Conservation (phyloP, 768 basidiomycete species). For the Amanita thiersii region DNA sequence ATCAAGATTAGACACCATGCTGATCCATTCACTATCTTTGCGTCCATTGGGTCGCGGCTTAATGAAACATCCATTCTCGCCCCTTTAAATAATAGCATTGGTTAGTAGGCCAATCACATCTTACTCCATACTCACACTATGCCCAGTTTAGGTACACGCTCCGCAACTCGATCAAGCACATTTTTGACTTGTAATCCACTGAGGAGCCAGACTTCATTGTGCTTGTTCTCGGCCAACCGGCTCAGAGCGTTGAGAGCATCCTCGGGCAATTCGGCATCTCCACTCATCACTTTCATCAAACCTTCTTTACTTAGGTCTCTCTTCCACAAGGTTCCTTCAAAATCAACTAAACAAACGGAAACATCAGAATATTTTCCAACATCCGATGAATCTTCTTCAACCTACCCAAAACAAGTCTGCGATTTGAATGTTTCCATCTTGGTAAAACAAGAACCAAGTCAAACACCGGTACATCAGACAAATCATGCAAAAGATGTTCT, state of each 20-base stretch:
- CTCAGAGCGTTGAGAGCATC: conserved; percentile 42
- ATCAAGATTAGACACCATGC: conserved; percentile 73
- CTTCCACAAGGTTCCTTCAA: conserved; percentile 76
- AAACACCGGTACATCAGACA: conserved; percentile 20
- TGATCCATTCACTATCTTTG: conserved; percentile 50
- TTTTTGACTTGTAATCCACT: conserved; percentile 65
- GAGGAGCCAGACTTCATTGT: conserved; percentile 77
- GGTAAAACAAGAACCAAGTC: conserved; percentile 48
- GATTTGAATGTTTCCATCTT: conserved; percentile 55
- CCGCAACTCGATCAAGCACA: conserved; percentile 55
- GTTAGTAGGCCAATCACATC: too few relatives aligned
- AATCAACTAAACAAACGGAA: conserved; percentile 36
- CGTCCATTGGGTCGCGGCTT: conserved; percentile 34
- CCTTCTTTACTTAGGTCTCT: conserved; percentile 44
- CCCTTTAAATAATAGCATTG: conserved; percentile 28
- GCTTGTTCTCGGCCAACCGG: conserved; percentile 49
- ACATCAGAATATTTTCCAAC: not conserved
- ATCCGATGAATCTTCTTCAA: not conserved
- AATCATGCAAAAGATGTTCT: conserved; percentile 46
- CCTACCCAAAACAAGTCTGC: conserved; percentile 47
- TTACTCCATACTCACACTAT: conserved; percentile 63
- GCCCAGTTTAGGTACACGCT: conserved; percentile 57
- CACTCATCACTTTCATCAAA: conserved; percentile 26
- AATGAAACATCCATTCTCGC: conserved; percentile 86
- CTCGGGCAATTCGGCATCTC: conserved; percentile 21